Percentiles rank a stretch among this genome's conserved stretches.
Evolutionary conservation across 805 yeast genomes (phyloP).

Genomic region (Saccharomycopsis schoenii): DNA sequence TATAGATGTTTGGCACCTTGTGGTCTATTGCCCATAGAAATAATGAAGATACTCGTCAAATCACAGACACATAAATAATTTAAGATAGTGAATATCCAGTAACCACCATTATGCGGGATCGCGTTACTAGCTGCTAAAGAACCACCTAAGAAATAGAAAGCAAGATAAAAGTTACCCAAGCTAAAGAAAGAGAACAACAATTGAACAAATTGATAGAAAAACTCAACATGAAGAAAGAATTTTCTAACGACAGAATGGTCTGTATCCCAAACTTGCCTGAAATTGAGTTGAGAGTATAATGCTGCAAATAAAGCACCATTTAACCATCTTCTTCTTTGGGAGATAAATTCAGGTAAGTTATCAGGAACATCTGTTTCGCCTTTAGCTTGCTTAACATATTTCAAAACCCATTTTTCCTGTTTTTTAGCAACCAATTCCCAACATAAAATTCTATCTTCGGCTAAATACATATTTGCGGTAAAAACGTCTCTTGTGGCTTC

Average conservation of each 20-base stretch:
- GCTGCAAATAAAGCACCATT: conserved; percentile 98
- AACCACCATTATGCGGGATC: conserved; percentile 64
- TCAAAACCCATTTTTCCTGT: conserved; percentile 77
- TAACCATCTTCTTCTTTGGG: conserved; percentile 97
- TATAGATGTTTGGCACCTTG: conserved; percentile 86
- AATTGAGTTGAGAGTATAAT: conserved; percentile 74
- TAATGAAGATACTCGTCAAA: conserved; percentile 78
- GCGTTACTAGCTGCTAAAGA: conserved; percentile 46
- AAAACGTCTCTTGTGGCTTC: conserved; percentile 62
- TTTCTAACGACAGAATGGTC: conserved; percentile 78
- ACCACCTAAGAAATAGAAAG: conserved; percentile 89
- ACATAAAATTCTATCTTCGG: conserved; percentile 92
- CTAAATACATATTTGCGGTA: conserved; percentile 93
- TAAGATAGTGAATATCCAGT: conserved; percentile 73
- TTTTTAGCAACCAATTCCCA: conserved; percentile 91
- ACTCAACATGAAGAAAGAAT: conserved; percentile 74
- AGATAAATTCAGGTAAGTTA: conserved; percentile 82
- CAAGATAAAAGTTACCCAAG: conserved; percentile 81
- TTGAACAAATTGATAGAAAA: conserved; percentile 74
- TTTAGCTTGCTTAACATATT: conserved; percentile 84
- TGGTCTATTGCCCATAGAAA: conserved; percentile 95
- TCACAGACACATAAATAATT: conserved; percentile 78
- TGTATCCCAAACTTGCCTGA: conserved; percentile 80
- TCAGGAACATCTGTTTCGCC: conserved; percentile 98
- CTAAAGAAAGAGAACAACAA: conserved; percentile 87